A percentile compares a stretch with the other conserved stretches of the same genome.
Conservation (phyloP, 2,329 filamentous ascomycete genomes). For the Amphichorda felina region DNA sequence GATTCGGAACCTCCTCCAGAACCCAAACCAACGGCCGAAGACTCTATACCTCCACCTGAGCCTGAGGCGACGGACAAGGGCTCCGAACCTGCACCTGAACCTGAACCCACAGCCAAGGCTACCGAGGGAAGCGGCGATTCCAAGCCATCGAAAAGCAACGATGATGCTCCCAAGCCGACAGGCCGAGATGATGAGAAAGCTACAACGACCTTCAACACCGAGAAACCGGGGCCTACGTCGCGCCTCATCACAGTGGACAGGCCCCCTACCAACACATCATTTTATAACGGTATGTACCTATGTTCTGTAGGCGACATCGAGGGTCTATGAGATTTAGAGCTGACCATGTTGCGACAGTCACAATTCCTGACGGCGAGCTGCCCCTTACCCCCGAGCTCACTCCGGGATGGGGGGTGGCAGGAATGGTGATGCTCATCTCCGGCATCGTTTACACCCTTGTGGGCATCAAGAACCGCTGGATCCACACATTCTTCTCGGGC, state of each 20-base stretch:
- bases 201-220: conserved; percentile 5
- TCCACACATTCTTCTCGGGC: conserved; percentile 71
- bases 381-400: conserved; percentile 67
- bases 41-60: too few relatives aligned
- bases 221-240: conserved; percentile 8
- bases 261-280: conserved; percentile 15
- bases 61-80: too few relatives aligned
- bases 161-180: conserved; percentile 3
- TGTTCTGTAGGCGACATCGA: background rate
- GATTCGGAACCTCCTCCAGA: too few relatives aligned
- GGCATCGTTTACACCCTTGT: conserved; percentile 63
- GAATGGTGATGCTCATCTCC: conserved; percentile 60
- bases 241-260: conserved; percentile 6
- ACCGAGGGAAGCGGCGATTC: background rate
- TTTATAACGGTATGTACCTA: conserved; percentile 19
- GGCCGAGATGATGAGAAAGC: background rate
- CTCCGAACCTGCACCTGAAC: conserved; percentile 1
- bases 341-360: background rate
- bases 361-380: conserved; percentile 37
- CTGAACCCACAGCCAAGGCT: conserved; percentile 3
- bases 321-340: background rate
- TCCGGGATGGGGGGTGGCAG: conserved; percentile 69
- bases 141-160: background rate
- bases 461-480: conserved; percentile 70
- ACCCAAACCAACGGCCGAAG: background rate